phyloP scores from a whole-genome alignment of 1,139 yeast genomes.

The Sugiyamaella neomexicana region DNA sequence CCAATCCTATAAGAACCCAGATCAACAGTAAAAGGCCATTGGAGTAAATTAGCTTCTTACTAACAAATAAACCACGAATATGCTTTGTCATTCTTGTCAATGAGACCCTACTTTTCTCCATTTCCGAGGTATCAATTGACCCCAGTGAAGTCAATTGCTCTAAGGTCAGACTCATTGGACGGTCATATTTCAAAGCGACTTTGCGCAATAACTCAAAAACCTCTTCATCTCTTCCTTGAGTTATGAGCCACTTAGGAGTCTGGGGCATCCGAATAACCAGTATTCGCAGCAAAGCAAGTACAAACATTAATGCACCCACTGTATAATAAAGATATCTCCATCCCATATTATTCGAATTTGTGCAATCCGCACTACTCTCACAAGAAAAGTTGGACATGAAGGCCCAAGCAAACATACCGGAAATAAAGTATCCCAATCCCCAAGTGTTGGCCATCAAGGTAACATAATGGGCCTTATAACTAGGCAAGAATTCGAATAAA shows the following conservation, averaged over 20 bases:
- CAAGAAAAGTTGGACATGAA: conserved; percentile 53
- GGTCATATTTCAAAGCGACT: conserved; percentile 24
- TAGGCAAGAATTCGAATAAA: conserved; percentile 56
- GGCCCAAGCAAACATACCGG: conserved; percentile 55
- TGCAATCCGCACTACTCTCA: conserved; percentile 44
- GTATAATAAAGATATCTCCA: conserved; percentile 49
- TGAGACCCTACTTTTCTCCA: background rate
- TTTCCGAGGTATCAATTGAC: conserved; percentile 13
- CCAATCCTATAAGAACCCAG: conserved; percentile 53
- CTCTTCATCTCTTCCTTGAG: conserved; percentile 54
- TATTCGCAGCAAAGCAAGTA: conserved; percentile 18
- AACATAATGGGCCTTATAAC: conserved; percentile 51
- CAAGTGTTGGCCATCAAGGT: conserved; percentile 58
- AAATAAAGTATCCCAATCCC: conserved; percentile 61
- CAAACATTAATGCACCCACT: conserved; percentile 16
- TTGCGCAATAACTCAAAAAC: conserved; percentile 32
- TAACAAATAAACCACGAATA: conserved; percentile 41
- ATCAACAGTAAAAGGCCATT: conserved; percentile 46
- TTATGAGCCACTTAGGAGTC: conserved; percentile 43
- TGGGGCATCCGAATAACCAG: conserved; percentile 18
- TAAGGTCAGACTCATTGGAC: conserved; percentile 30
- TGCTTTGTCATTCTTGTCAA: conserved; percentile 18
- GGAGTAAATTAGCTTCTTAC: conserved; percentile 44
- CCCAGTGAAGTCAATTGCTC: conserved; percentile 49
- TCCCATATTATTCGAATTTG: conserved; percentile 50